Evolutionary conservation across 371 early-diverging fungal species (phyloP).

Genomic region (Fennellomyces sp.): DNA sequence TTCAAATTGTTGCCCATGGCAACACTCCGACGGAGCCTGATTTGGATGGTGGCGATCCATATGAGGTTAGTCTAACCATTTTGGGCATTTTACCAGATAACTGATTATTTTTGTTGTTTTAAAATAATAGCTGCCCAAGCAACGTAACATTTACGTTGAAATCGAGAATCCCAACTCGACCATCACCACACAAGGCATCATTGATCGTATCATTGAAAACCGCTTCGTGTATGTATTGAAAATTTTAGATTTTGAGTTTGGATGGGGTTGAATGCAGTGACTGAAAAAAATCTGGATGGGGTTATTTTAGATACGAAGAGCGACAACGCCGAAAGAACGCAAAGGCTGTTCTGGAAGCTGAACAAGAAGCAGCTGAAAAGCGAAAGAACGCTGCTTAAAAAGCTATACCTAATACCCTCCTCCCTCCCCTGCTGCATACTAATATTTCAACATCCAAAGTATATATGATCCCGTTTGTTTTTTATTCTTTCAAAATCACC

Average conservation of each 20-base stretch:
- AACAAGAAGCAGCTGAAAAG: conserved; percentile 62
- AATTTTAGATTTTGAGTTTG: not conserved
- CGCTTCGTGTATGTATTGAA: conserved; percentile 68
- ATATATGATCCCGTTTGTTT: not conserved
- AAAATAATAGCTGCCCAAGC: conserved; percentile 62
- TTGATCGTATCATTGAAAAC: conserved; percentile 86
- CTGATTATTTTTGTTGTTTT: conserved; percentile 9
- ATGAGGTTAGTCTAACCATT: conserved; percentile 47
- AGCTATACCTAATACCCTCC: not conserved
- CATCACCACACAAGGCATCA: conserved; percentile 84
- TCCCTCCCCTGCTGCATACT: too few species aligned
- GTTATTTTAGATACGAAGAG: conserved; percentile 57
- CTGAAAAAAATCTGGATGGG: too few species aligned
- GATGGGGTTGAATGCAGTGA: too few species aligned
- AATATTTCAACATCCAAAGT: conserved; percentile 3
- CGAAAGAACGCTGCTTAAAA: not conserved
- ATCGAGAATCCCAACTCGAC: conserved; percentile 75
- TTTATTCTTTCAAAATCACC: not conserved
- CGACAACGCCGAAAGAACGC: conserved; percentile 76
- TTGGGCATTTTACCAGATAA: not conserved
- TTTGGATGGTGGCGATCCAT: conserved; percentile 82
- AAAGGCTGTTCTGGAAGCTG: conserved; percentile 69
- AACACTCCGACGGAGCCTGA: conserved; percentile 66
- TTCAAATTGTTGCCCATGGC: conserved; percentile 80
- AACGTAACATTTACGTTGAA: conserved; percentile 72